Conservation (phyloP, 805 yeast species). For the Lipomyces kockii region DNA sequence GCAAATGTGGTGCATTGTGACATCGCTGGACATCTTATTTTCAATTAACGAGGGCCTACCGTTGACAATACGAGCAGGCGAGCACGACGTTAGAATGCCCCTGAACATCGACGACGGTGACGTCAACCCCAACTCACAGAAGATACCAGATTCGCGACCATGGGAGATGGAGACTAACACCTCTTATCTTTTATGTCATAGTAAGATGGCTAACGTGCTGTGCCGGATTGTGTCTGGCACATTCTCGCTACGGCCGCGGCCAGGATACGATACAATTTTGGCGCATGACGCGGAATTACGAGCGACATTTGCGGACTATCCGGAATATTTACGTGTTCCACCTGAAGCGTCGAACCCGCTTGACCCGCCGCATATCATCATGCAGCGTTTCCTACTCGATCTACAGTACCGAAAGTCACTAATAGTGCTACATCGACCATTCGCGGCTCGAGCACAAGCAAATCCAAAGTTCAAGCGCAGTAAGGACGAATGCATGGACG, state of each 20-base stretch:
- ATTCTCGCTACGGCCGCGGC: conserved; percentile 28
- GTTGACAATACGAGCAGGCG: conserved; percentile 38
- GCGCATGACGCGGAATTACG: conserved; percentile 40
- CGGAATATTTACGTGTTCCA: conserved; percentile 36
- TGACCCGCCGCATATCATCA: conserved; percentile 40
- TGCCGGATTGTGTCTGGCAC: conserved; percentile 32
- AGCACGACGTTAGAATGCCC: conserved; percentile 42
- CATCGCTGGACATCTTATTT: conserved; percentile 38
- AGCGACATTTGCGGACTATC: conserved; percentile 38
- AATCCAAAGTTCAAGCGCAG: conserved; percentile 27
- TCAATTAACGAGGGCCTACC: conserved; percentile 45
- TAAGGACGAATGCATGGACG: conserved; percentile 35
- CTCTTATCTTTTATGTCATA: conserved; percentile 37
- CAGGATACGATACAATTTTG: conserved; percentile 35
- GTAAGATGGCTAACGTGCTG: conserved; percentile 26
- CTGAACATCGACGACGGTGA: conserved; percentile 40
- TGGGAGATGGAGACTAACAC: conserved; percentile 35
- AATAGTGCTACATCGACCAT: conserved; percentile 43
- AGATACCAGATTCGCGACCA: conserved; percentile 32
- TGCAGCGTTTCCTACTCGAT: conserved; percentile 43
- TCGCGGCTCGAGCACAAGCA: conserved; percentile 30
- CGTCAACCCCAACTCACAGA: conserved; percentile 33
- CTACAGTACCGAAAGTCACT: conserved; percentile 41
- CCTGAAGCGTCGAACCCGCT: conserved; percentile 35
- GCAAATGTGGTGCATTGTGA: conserved; percentile 40